Percentiles rank a stretch among this genome's conserved stretches.
phyloP scores from a whole-genome alignment of 2,329 filamentous ascomycete genomes.

The Aspergillus persii region DNA sequence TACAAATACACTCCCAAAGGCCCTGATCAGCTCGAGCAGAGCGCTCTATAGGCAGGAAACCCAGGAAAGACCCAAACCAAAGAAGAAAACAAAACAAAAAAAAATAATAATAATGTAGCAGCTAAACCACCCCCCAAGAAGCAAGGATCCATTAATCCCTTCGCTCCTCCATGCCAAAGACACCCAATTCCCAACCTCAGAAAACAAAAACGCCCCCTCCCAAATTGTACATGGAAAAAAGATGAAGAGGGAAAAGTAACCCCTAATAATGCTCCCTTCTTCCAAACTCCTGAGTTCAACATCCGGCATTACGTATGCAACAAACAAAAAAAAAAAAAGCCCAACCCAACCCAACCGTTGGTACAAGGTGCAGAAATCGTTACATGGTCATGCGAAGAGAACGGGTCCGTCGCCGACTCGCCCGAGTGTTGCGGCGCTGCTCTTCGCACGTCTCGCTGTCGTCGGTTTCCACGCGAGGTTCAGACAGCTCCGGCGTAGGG shows the following conservation, averaged over 20 bases:
- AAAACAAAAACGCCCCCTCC: not conserved
- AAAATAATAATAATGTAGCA: not conserved
- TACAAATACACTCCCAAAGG: not conserved
- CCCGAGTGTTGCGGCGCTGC: constrained; percentile 34
- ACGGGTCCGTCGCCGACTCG: constrained; percentile 32
- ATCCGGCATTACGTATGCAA: constrained; percentile 2
- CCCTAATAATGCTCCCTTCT: not conserved
- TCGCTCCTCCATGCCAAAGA: not conserved
- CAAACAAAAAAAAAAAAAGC: not conserved
- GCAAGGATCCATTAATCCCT: not conserved
- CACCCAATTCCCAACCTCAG: not conserved
- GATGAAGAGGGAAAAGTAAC: not conserved
- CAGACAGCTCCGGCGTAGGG: constrained; percentile 38
- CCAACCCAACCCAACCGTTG: not conserved
- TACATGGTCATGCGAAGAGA: constrained; percentile 38
- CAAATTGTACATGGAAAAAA: not conserved
- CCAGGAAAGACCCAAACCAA: not conserved
- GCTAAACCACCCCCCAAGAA: not conserved
- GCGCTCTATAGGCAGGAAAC: not conserved
- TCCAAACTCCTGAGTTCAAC: constrained; percentile 3
- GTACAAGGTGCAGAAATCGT: constrained; percentile 13
- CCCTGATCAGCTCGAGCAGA: not conserved
- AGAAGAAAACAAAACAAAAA: no score
- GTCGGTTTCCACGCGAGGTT: constrained; percentile 39
- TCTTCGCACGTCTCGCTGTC: constrained; percentile 35